phyloP scores from a whole-genome alignment of 2,329 filamentous ascomycete species.

The Monilinia fructicola region DNA sequence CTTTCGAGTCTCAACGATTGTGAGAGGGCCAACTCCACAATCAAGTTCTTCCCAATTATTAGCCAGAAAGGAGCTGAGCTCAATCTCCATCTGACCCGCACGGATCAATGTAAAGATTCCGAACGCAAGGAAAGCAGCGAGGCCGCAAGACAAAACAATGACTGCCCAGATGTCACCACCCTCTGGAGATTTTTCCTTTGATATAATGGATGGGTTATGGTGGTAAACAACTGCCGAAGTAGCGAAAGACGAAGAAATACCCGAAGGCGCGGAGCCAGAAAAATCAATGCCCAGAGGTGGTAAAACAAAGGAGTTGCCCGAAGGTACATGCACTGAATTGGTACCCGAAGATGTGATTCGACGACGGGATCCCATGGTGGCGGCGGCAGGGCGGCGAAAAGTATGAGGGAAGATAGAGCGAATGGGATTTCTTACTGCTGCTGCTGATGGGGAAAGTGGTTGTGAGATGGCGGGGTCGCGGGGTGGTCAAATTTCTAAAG shows the following conservation, averaged over 20 bases:
- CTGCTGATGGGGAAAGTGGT: neutral
- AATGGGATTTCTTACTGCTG: neutral
- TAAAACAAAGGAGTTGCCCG: too few relatives aligned
- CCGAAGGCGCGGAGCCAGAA: neutral
- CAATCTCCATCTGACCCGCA: neutral
- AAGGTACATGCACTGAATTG: neutral
- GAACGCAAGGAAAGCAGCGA: neutral
- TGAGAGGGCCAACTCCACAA: neutral
- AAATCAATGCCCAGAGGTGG: neutral
- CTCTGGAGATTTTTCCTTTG: neutral
- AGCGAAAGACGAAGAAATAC: neutral
- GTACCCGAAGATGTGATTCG: neutral
- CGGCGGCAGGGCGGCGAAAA: too few relatives aligned
- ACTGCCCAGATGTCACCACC: conserved; percentile 15
- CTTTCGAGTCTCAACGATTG: neutral
- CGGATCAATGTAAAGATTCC: neutral
- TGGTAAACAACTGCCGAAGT: neutral
- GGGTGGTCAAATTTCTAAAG: neutral
- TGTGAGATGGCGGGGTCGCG: conserved; percentile 41
- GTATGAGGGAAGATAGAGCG: too few relatives aligned
- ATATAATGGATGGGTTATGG: neutral
- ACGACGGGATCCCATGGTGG: neutral
- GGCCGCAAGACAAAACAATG: neutral
- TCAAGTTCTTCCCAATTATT: neutral
- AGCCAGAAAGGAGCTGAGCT: neutral